Base-by-base conservation (phyloP, 2,329 filamentous ascomycete genomes). In the Lasiodiplodia sp. region DNA sequence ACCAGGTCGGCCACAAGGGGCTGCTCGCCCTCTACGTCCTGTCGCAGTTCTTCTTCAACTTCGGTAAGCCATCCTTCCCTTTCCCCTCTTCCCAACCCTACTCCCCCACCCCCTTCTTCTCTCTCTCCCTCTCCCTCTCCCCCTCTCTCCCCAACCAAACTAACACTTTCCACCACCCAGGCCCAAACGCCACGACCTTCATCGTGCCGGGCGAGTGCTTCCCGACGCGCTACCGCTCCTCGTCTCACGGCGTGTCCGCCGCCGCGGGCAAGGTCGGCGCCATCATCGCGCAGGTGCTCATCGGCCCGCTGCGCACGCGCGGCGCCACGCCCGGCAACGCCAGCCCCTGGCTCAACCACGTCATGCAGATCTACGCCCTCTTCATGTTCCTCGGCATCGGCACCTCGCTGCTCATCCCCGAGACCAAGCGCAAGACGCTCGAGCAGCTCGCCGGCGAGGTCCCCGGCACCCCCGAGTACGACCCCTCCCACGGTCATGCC, bases 361-460 rank as follows among this genome's bases (percentile, higher is more conserved):
- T 94, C 47, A 89, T 95, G 82, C 86, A 93, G 77, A 91, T 94
- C 47, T 94, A 92, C 78, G 91, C 91, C 0, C 83, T 93, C 11
- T 94, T 95, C 83, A 94, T 94, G 92, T 83, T 94, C 6, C 85
- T 86, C 64, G 92, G 92, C 44, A 86, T 87, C 57, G 79, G 92
- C 57, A 88, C 88, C 2, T 89, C 89, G 1, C 81, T 94, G 3
- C 80, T 95, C n/a, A 89, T 94, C 25, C 91, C 91, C 0, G 92
- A 94, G 80, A 94, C 90, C 0, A 93, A 91, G 81, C 86, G 90
- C 1, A 85, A 88, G 77, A 93, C 91, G 0, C 82, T 96, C 52
- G 92, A 93, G 76, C 86, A 90, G 71, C 81, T 93, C 18, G 86
- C 89, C 0, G 90, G 89, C 2, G 91, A 93, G 77, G 82, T 87